Evolutionary conservation across 2,329 filamentous ascomycete species (phyloP).

Genomic region (Verticillium albo-atrum): DNA sequence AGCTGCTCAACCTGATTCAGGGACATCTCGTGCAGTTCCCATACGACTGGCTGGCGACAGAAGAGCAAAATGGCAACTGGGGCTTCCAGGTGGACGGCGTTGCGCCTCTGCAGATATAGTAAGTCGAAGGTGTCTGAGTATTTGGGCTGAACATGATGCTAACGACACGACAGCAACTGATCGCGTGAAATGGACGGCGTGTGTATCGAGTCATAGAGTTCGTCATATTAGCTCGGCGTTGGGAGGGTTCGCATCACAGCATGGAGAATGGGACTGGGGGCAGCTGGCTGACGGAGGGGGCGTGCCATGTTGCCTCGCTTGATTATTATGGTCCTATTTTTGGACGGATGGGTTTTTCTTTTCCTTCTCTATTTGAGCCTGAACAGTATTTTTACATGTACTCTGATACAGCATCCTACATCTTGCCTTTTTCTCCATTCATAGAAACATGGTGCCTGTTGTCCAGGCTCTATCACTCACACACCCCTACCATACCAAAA

Average conservation of each 20-base stretch:
- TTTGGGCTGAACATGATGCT: conserved; percentile 12
- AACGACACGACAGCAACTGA: conserved; percentile 28
- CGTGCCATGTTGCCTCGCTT: not conserved
- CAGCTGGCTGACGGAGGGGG: not conserved
- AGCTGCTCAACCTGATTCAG: conserved; percentile 75
- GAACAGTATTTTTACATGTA: not conserved
- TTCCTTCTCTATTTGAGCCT: not conserved
- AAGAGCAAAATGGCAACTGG: conserved; percentile 94
- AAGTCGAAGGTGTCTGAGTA: conserved; percentile 34
- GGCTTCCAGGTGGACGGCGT: conserved; percentile 94
- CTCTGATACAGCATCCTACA: not conserved
- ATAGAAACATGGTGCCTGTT: not conserved
- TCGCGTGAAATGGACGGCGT: not conserved
- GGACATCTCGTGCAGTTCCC: conserved; percentile 89
- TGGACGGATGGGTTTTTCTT: not conserved
- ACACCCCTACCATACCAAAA: not conserved
- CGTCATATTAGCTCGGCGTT: not conserved
- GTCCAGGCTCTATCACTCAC: no score
- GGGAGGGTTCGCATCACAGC: not conserved
- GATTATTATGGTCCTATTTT: not conserved
- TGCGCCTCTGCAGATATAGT: conserved; percentile 96
- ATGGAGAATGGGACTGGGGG: not conserved
- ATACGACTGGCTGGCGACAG: conserved; percentile 89
- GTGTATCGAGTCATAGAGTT: not conserved
- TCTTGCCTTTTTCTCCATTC: not conserved